phyloP scores from a whole-genome alignment of 2,329 filamentous ascomycete genomes.

The Pseudogymnoascus sp. region DNA sequence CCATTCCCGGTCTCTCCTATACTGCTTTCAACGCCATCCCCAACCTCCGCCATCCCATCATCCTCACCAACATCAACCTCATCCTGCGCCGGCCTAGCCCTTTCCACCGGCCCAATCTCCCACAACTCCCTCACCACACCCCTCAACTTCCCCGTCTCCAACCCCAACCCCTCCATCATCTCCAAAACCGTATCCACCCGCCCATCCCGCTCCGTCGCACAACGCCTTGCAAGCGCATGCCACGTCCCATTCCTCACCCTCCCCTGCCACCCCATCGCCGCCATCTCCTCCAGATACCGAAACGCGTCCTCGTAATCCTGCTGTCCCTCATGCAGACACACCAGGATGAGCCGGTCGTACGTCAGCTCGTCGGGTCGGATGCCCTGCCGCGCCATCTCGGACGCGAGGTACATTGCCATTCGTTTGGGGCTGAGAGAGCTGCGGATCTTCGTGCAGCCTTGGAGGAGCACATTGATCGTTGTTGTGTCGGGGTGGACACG shows the following conservation, averaged over 20 bases:
- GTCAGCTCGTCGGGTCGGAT: constrained; percentile 49
- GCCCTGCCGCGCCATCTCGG: constrained; percentile 51
- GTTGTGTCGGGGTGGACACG: constrained; percentile 26
- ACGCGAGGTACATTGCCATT: constrained; percentile 51
- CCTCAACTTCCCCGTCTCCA: constrained; percentile 6
- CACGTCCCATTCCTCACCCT: constrained; percentile 11
- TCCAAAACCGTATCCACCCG: constrained; percentile 18
- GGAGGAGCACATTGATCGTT: constrained; percentile 56
- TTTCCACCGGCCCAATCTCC: constrained; percentile 9
- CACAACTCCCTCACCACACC: background rate
- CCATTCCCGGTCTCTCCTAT: background rate
- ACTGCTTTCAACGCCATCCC: background rate
- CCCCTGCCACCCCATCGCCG: constrained; percentile 28
- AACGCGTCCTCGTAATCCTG: constrained; percentile 40
- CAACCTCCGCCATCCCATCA: background rate
- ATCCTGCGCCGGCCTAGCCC: constrained; percentile 9
- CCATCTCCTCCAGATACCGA: constrained; percentile 44
- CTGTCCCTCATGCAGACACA: constrained; percentile 39
- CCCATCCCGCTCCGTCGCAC: constrained; percentile 24
- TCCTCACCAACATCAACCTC: constrained; percentile 6
- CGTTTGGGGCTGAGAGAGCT: constrained; percentile 21
- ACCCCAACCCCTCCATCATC: background rate
- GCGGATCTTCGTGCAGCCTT: constrained; percentile 36
- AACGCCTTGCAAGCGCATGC: constrained; percentile 22
- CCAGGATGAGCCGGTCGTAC: constrained; percentile 53